Percentiles rank a stretch among this genome's conserved stretches.
These are phyloP conservation scores for Ustilago crameri DNA, from an alignment of 1,284 basidiomycete species.

Conservation along the genomic window DNA sequence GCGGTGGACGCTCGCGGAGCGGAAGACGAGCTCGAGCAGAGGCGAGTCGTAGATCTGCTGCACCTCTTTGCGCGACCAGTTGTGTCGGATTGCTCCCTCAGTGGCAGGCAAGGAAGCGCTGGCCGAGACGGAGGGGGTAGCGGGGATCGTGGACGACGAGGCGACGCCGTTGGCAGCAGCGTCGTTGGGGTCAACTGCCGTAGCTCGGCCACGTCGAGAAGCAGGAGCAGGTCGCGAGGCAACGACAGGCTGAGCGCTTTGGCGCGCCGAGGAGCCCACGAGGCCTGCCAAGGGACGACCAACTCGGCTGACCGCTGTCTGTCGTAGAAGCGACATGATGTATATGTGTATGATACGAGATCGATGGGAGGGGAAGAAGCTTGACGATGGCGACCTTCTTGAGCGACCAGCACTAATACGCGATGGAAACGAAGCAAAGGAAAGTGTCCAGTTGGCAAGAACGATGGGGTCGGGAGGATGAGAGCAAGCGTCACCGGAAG, in stretches of 20 bases:
- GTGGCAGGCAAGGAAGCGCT: constrained; percentile 4
- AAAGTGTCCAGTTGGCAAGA: too few relatives aligned
- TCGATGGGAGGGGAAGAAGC: constrained; percentile 1
- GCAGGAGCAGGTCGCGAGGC: constrained; percentile 14
- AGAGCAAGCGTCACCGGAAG: too few relatives aligned
- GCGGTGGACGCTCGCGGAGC: constrained; percentile 77
- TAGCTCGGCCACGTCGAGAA: constrained; percentile 44
- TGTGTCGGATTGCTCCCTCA: constrained; percentile 47
- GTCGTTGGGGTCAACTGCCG: constrained; percentile 48
- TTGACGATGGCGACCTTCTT: neutral
- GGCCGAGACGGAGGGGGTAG: constrained; percentile 3
- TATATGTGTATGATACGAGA: neutral
- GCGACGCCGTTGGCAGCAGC: constrained; percentile 23
- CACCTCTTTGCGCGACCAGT: constrained; percentile 63
- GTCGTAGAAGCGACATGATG: constrained; percentile 43
- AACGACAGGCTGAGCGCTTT: constrained; percentile 20
- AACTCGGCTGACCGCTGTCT: constrained; percentile 26
- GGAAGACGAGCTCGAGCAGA: constrained; percentile 65
- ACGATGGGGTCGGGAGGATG: too few relatives aligned
- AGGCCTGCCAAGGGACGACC: constrained; percentile 27
- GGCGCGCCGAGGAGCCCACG: constrained; percentile 24
- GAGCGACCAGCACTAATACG: too few relatives aligned
- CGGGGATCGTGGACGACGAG: constrained; percentile 9
- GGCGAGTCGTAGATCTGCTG: constrained; percentile 64
- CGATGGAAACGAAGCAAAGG: too few relatives aligned